Evolutionary conservation across 2,329 filamentous ascomycete genomes (phyloP).

Genomic region (Alternaria arborescens): DNA sequence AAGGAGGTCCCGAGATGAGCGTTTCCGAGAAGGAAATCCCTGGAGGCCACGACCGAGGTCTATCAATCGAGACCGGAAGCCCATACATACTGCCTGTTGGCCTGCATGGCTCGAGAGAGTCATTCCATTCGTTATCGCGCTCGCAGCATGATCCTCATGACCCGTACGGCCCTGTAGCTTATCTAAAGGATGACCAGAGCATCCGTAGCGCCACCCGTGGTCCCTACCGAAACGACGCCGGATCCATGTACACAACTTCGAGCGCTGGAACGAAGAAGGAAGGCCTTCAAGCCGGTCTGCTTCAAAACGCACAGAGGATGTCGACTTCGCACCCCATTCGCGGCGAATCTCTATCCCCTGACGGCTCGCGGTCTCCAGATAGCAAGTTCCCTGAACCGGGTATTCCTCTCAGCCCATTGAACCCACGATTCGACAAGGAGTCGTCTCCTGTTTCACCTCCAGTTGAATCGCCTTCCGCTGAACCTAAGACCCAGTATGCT

Average conservation of each 20-base stretch:
- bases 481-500: conserved; percentile 41
- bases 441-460: conserved; percentile 15
- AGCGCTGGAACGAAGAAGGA: conserved; percentile 57
- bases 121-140: conserved; percentile 83
- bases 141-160: conserved; percentile 79
- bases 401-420: conserved; percentile 40
- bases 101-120: conserved; percentile 81
- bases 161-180: conserved; percentile 76
- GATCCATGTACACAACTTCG: conserved; percentile 62
- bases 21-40: conserved; percentile 62
- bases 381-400: conserved; percentile 48
- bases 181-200: conserved; percentile 59
- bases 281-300: conserved; percentile 59
- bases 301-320: conserved; percentile 67
- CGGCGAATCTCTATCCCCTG: conserved; percentile 50
- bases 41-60: conserved; percentile 54
- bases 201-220: conserved; percentile 43
- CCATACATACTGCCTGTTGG: conserved; percentile 94
- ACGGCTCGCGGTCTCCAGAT: conserved; percentile 41
- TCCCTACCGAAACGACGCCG: conserved; percentile 49
- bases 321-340: conserved; percentile 61
- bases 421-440: conserved; percentile 34
- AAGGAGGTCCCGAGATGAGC: conserved; percentile 60
- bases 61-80: conserved; percentile 73
- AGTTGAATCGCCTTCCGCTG: conserved; percentile 17